phyloP scores from a whole-genome alignment of 306 rosid species.

The Crataegus laevigata region DNA sequence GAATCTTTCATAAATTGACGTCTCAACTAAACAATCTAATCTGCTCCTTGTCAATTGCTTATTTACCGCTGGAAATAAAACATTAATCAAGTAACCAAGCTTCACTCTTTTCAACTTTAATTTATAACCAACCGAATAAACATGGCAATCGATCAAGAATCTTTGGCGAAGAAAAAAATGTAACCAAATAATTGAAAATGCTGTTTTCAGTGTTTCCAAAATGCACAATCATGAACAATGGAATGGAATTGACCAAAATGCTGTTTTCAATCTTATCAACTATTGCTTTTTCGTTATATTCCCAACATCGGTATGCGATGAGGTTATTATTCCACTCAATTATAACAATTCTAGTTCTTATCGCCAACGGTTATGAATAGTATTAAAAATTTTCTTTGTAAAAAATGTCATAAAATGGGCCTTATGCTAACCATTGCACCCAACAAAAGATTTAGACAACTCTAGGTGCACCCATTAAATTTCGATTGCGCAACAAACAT shows the following conservation, averaged over 20 bases:
- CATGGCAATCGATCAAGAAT: not conserved
- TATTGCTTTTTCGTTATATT: not conserved
- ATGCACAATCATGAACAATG: not conserved
- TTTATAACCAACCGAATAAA: not conserved
- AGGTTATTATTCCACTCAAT: not conserved
- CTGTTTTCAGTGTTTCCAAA: not conserved
- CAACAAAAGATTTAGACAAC: not conserved
- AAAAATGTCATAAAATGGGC: not conserved
- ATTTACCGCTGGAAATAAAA: not conserved
- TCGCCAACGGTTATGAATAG: no score
- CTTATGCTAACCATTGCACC: not conserved
- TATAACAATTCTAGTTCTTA: not conserved
- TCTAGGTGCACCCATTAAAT: not conserved
- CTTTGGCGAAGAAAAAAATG: not conserved
- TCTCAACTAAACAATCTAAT: constrained; percentile 22
- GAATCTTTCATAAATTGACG: constrained; percentile 25
- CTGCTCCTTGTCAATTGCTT: not conserved
- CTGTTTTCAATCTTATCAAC: not conserved
- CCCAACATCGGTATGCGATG: not conserved
- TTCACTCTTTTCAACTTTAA: not conserved
- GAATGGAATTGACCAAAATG: not conserved
- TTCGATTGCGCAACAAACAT: not conserved
- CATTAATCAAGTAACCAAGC: not conserved
- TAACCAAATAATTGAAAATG: not conserved
- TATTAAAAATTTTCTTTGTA: no score